phyloP scores from a whole-genome alignment of 257 asterid species.

The Lycium barbarum region DNA sequence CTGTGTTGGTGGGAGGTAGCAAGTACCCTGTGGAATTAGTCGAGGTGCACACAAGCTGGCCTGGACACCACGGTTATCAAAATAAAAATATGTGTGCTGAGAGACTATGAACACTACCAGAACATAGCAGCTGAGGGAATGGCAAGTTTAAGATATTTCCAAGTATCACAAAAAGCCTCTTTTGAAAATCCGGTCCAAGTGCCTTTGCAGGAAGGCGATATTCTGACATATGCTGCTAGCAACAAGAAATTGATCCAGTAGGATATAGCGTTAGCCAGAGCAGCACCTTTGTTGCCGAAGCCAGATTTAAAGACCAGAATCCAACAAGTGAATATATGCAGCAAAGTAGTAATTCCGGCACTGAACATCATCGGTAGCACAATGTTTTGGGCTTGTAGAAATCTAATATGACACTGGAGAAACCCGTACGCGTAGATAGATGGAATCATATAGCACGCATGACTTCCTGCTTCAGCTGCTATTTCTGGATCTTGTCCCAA shows the following conservation, averaged over 20 bases:
- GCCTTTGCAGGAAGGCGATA: constrained; percentile 59
- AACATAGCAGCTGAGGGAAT: constrained; percentile 73
- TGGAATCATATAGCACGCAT: constrained; percentile 67
- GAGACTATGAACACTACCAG: constrained; percentile 44
- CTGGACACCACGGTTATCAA: too few species aligned
- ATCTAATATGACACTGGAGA: constrained; percentile 62
- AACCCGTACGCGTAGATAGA: constrained; percentile 66
- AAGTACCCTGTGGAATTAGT: too few species aligned
- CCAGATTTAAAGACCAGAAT: constrained; percentile 57
- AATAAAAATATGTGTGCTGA: too few species aligned
- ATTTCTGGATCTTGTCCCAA: constrained; percentile 72
- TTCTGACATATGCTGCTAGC: constrained; percentile 51
- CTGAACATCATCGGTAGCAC: constrained; percentile 76
- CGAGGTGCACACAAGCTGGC: too few species aligned
- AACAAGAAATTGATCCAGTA: constrained; percentile 66
- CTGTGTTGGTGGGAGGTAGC: too few species aligned
- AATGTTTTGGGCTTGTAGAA: constrained; percentile 67
- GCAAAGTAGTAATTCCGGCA: constrained; percentile 55
- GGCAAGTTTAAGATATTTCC: constrained; percentile 60
- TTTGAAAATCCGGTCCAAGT: constrained; percentile 69
- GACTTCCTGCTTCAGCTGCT: constrained; percentile 61
- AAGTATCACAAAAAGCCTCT: constrained; percentile 56
- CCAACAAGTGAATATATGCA: constrained; percentile 65
- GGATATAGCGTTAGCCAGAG: constrained; percentile 66
- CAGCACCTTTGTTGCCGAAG: constrained; percentile 71